Conservation (phyloP, 306 rosid species). For the Purshia tridentata region DNA sequence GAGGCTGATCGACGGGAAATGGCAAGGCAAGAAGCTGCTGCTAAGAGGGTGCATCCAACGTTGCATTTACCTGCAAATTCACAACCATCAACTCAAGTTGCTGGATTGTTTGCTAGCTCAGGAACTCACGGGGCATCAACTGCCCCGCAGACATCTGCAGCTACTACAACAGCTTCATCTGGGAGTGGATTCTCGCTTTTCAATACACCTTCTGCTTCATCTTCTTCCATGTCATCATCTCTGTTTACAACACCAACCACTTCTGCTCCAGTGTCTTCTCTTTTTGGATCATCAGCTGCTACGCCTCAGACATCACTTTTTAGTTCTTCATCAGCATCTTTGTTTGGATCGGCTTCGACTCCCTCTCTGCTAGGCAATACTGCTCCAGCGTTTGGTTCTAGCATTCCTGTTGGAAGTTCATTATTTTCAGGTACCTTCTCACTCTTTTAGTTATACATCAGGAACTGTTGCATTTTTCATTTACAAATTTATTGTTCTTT, state of each 20-base stretch:
- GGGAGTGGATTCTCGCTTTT: conserved; percentile 81
- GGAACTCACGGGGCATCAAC: conserved; percentile 55
- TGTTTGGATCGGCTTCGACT: conserved; percentile 56
- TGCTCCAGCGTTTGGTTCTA: conserved; percentile 49
- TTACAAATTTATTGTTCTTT: too few species aligned
- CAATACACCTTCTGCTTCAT: conserved; percentile 69
- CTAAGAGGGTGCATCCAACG: conserved; percentile 90
- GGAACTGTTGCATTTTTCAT: conserved; percentile 1
- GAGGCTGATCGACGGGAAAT: conserved; percentile 98
- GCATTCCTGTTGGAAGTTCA: conserved; percentile 58
- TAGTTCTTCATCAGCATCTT: conserved; percentile 52
- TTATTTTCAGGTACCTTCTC: conserved; percentile 71
- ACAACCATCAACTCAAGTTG: conserved; percentile 85
- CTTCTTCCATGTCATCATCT: conserved; percentile 56
- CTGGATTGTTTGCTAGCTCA: conserved; percentile 73
- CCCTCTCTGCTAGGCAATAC: conserved; percentile 60
- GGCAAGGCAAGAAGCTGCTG: conserved; percentile 92
- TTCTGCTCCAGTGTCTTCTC: conserved; percentile 58
- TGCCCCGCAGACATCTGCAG: conserved; percentile 51
- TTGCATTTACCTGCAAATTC: conserved; percentile 73
- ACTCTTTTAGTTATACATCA: conserved; percentile 4
- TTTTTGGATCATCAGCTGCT: conserved; percentile 59
- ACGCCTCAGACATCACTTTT: conserved; percentile 60
- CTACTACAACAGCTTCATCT: conserved; percentile 53
- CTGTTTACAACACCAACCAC: conserved; percentile 72